Conservation (phyloP, 2,329 filamentous ascomycete genomes). For the Neopestalotiopsis sp. region DNA sequence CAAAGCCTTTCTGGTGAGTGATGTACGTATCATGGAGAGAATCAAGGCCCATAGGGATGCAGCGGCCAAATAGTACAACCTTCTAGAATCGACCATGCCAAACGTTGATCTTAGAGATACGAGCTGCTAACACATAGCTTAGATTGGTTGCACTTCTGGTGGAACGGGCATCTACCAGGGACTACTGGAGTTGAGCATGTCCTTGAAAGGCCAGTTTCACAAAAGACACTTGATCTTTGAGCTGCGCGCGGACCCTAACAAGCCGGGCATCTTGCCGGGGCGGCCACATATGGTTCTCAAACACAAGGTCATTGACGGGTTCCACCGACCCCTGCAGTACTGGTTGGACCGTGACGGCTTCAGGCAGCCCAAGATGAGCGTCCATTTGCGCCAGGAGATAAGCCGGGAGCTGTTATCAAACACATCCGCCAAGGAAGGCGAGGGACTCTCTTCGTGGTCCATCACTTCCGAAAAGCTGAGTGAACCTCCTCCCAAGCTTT, state of each 20-base stretch:
- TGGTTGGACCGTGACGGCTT: background rate
- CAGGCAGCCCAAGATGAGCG: background rate
- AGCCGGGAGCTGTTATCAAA: background rate
- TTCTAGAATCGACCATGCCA: background rate
- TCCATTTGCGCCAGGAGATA: background rate
- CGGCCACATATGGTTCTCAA: background rate
- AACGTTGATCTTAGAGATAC: background rate
- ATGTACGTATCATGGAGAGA: background rate
- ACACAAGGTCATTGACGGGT: background rate
- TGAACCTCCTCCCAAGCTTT: background rate
- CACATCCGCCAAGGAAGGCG: background rate
- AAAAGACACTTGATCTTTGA: background rate
- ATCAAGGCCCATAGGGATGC: too few relatives aligned
- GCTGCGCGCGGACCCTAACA: background rate
- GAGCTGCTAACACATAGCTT: background rate
- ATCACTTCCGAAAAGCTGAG: background rate
- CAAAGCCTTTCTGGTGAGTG: conserved; percentile 9
- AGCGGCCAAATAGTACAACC: too few relatives aligned
- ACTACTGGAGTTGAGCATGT: conserved; percentile 1
- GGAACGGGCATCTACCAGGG: conserved; percentile 3
- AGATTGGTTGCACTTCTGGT: background rate
- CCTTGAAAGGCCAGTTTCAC: background rate
- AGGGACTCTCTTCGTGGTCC: background rate
- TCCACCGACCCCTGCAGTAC: background rate
- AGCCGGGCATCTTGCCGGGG: background rate